Percentiles rank a stretch among this genome's conserved stretches.
Evolutionary conservation across 208 protist species (phyloP).

Genomic region (Leishmania aethiopica): DNA sequence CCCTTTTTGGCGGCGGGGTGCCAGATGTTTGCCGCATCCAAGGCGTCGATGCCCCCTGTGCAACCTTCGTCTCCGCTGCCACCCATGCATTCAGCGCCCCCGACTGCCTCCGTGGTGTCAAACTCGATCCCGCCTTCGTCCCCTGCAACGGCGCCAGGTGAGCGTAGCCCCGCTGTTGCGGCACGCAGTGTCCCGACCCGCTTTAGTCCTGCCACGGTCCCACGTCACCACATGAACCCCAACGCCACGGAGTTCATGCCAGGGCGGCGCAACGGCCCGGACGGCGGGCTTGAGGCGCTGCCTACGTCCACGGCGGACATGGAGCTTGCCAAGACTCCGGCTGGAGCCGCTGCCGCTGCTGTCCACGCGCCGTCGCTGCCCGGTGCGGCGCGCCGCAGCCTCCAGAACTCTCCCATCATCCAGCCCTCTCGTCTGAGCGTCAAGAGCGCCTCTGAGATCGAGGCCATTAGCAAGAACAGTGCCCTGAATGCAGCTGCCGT

Average conservation of each 20-base stretch:
- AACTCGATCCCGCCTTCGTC: conserved; percentile 17
- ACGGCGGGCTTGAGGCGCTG: conserved; percentile 46
- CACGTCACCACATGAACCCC: conserved; percentile 66
- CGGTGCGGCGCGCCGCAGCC: conserved; percentile 9
- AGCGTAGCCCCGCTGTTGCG: conserved; percentile 34
- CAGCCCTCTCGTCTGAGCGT: conserved; percentile 28
- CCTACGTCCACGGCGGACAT: conserved; percentile 76
- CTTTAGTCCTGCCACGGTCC: conserved; percentile 64
- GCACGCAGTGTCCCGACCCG: conserved; percentile 60
- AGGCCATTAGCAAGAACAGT: conserved; percentile 63
- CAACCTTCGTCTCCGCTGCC: conserved; percentile 1
- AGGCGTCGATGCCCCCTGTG: not conserved
- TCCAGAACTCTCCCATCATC: conserved; percentile 27
- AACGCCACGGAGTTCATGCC: conserved; percentile 77
- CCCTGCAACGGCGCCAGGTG: conserved; percentile 10
- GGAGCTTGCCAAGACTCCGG: conserved; percentile 28
- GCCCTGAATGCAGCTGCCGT: conserved; percentile 51
- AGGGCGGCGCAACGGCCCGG: conserved; percentile 23
- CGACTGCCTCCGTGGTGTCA: conserved; percentile 7
- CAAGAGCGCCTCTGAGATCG: conserved; percentile 64
- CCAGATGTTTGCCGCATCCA: not conserved
- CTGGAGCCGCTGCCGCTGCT: conserved; percentile 14
- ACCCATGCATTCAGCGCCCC: conserved; percentile 4
- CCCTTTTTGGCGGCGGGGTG: not conserved
- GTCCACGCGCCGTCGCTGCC: not conserved